Conservation (phyloP, 2,329 filamentous ascomycete species). For the Tolypocladium sp. region DNA sequence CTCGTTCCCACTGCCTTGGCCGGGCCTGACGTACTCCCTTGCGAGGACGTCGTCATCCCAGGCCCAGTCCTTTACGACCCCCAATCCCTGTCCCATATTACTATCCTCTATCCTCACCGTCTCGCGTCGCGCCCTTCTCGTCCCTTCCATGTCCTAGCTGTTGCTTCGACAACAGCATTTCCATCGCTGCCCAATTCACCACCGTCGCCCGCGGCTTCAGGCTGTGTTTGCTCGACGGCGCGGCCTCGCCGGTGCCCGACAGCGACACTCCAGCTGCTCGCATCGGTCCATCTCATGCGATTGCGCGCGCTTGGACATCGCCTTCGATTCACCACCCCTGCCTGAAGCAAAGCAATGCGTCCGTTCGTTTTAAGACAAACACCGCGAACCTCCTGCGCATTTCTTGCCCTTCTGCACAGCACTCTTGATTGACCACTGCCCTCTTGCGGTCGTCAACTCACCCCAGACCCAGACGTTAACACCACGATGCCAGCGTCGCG, state of each 20-base stretch:
- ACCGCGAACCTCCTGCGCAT: neutral
- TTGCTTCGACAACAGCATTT: neutral
- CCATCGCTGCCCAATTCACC: neutral
- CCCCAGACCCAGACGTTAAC: neutral
- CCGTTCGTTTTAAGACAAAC: neutral
- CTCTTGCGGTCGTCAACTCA: neutral
- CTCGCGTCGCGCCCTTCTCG: neutral
- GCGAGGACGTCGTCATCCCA: neutral
- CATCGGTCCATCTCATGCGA: neutral
- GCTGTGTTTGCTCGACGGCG: neutral
- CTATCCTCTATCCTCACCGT: neutral
- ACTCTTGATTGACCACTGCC: neutral
- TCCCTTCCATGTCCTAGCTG: neutral
- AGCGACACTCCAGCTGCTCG: neutral
- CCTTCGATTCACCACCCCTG: neutral
- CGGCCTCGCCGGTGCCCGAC: neutral
- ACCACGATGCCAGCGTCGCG: constrained; percentile 2
- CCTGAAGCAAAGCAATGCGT: neutral
- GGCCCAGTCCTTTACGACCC: neutral
- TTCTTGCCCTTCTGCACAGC: neutral
- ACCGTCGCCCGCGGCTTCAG: neutral
- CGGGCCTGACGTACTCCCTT: neutral
- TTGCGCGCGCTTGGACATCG: neutral
- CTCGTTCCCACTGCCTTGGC: neutral
- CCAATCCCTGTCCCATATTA: neutral